These are phyloP conservation scores for Stephania yunnanensis DNA, from an alignment of 164 flowering plant species.

Conservation along the genomic window DNA sequence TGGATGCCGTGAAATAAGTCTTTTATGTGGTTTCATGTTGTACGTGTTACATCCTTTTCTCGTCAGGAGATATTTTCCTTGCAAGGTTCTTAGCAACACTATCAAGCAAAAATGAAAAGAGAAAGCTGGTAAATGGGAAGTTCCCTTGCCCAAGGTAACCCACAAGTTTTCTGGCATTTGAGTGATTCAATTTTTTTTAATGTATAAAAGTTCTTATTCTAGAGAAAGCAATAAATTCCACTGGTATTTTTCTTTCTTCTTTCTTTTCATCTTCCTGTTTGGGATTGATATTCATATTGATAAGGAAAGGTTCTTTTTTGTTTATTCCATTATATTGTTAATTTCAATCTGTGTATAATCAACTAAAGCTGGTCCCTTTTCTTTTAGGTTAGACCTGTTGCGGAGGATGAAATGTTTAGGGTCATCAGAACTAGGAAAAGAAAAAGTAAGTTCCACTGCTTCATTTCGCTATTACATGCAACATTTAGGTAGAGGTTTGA, in stretches of 20 bases:
- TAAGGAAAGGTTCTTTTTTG: no score
- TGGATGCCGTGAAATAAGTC: not conserved
- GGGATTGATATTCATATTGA: no score
- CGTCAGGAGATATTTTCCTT: slow-evolving; percentile 7
- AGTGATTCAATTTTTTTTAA: no score
- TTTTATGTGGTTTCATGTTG: not conserved
- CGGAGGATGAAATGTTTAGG: no score
- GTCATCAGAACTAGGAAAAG: no score
- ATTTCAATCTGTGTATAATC: no score
- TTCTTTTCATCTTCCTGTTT: no score
- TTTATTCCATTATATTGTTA: not conserved
- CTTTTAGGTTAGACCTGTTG: slow-evolving; percentile 91
- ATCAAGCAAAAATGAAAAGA: slow-evolving; percentile 98
- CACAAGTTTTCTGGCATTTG: not conserved
- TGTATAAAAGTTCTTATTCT: no score
- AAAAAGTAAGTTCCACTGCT: no score
- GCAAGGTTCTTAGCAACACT: slow-evolving; percentile 84
- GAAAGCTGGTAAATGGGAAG: slow-evolving; percentile 99
- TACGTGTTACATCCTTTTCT: not conserved
- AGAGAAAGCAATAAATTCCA: no score
- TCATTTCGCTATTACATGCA: not conserved
- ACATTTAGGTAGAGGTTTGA: not conserved
- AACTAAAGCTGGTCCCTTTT: not conserved
- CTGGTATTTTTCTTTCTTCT: no score
- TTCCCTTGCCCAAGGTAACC: slow-evolving; percentile 89